Evolutionary conservation across 306 rosid species (phyloP).

Genomic region (Astragalus glycyphyllos): DNA sequence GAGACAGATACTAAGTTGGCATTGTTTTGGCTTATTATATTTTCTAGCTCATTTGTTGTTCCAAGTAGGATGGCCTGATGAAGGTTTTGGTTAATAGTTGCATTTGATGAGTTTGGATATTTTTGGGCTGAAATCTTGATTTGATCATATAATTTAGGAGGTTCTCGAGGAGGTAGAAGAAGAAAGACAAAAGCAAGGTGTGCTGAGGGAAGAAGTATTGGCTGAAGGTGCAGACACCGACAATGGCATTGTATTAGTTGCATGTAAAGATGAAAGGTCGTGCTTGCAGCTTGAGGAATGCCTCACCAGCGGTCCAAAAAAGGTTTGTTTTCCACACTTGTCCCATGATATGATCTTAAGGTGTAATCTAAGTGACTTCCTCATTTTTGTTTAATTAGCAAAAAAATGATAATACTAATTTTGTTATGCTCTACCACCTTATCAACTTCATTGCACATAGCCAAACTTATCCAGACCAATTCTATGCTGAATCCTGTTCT

Average conservation of each 20-base stretch:
- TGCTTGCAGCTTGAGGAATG: slow-evolving; percentile 93
- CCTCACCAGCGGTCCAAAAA: slow-evolving; percentile 62
- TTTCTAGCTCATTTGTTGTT: slow-evolving; percentile 21
- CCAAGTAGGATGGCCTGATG: slow-evolving; percentile 38
- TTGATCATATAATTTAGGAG: slow-evolving; percentile 61
- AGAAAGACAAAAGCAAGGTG: slow-evolving; percentile 64
- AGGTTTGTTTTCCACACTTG: slow-evolving; percentile 52
- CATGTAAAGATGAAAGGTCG: slow-evolving; percentile 94
- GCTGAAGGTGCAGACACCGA: slow-evolving; percentile 59
- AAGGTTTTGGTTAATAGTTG: slow-evolving; percentile 15
- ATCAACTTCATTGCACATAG: slow-evolving; percentile 10
- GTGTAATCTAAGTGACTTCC: slow-evolving; percentile 16
- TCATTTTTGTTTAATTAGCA: slow-evolving; percentile 3
- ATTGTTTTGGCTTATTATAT: slow-evolving; percentile 25
- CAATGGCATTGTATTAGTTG: slow-evolving; percentile 82
- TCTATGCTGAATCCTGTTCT: background rate
- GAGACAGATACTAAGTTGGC: slow-evolving; percentile 30
- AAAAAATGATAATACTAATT: background rate
- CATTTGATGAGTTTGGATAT: slow-evolving; percentile 33
- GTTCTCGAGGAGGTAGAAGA: slow-evolving; percentile 94
- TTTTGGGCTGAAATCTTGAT: slow-evolving; percentile 38
- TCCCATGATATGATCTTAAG: slow-evolving; percentile 12
- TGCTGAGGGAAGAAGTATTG: slow-evolving; percentile 54
- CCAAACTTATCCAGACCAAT: slow-evolving; percentile 12
- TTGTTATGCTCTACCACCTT: slow-evolving; percentile 11